Conservation (phyloP, 1,284 basidiomycete species). For the Rhodotorula sp. region DNA sequence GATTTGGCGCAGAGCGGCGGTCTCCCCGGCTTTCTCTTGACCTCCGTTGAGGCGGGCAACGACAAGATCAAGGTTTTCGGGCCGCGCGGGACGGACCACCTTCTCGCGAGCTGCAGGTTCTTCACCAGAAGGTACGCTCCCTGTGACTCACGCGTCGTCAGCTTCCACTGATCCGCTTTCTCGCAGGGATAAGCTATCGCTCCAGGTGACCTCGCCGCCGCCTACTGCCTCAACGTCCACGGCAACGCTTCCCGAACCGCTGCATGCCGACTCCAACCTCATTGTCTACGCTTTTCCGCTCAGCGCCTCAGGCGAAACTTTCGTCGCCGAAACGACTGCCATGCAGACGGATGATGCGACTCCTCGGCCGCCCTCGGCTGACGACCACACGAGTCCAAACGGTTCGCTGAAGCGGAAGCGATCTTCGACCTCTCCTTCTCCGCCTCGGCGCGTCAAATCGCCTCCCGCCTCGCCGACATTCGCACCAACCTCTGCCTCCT, state of each 20-base stretch:
- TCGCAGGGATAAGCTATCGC: constrained; percentile 35
- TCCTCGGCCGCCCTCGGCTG: too few relatives aligned
- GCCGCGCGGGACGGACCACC: constrained; percentile 40
- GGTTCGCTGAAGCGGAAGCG: constrained; percentile 29
- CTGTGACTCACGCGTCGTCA: neutral
- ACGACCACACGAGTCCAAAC: too few relatives aligned
- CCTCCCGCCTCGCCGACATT: constrained; percentile 13
- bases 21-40: constrained; percentile 39
- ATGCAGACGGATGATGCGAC: neutral
- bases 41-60: constrained; percentile 40
- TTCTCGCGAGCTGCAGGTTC: constrained; percentile 38
- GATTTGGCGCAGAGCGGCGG: constrained; percentile 34
- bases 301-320: neutral
- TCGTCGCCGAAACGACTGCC: neutral
- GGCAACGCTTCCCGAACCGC: neutral
- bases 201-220: constrained; percentile 21
- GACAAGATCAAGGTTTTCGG: constrained; percentile 36
- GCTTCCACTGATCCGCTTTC: neutral
- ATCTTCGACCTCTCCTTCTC: constrained; percentile 9
- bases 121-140: constrained; percentile 35
- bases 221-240: accelerated
- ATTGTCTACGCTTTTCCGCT: constrained; percentile 32
- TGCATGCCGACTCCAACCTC: constrained; percentile 31
- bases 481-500: constrained; percentile 14
- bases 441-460: constrained; percentile 37